Evolutionary conservation across 441 rosid species (phyloP).

Genomic region (Theobroma grandiflorum): DNA sequence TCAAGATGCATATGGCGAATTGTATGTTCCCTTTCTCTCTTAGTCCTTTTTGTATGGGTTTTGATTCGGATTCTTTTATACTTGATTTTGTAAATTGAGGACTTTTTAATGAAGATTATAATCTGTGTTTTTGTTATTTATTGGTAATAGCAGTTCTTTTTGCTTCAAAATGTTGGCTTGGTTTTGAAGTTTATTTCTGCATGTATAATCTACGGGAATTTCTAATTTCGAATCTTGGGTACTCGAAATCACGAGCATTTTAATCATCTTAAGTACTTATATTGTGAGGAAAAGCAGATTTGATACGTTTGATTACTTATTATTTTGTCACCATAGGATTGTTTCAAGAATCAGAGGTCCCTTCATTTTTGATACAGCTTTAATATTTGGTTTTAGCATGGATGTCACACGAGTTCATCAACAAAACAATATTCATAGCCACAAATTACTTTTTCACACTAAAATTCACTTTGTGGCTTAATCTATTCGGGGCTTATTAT

Average conservation of each 20-base stretch:
- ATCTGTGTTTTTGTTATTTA: neutral
- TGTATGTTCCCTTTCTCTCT: conserved; percentile 45
- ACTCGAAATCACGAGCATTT: neutral
- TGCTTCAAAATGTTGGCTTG: neutral
- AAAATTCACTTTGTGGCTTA: conserved; percentile 3
- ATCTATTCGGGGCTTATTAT: neutral
- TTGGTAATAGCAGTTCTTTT: neutral
- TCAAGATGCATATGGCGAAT: conserved; percentile 80
- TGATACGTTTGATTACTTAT: neutral
- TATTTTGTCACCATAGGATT: neutral
- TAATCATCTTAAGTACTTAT: neutral
- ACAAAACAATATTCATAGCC: neutral
- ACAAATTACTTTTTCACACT: neutral
- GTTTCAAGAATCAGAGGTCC: neutral
- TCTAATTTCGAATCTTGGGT: neutral
- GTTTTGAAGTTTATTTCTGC: neutral
- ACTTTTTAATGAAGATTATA: neutral
- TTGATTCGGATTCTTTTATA: neutral
- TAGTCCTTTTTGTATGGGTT: neutral
- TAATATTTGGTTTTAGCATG: conserved; percentile 5
- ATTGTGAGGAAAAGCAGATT: neutral
- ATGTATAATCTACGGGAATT: neutral
- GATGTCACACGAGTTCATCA: neutral
- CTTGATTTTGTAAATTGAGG: neutral
- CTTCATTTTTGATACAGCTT: neutral